Evolutionary conservation across 441 rosid species (phyloP), one percentile per base, ranked within the genome.

Genomic region (Croton laevigatus): DNA sequence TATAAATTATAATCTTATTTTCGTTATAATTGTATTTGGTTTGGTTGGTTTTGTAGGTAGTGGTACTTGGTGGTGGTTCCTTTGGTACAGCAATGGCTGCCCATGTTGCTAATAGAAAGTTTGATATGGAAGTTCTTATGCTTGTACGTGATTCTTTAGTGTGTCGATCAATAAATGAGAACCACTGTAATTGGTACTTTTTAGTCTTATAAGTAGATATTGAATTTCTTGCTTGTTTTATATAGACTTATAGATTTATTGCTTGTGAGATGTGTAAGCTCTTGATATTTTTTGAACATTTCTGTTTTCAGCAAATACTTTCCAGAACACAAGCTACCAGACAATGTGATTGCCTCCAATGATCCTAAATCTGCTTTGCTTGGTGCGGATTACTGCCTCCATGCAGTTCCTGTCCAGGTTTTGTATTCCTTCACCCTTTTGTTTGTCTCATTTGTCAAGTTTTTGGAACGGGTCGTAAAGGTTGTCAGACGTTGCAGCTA

Each of bases 1-100:
- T 27, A 27, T 27, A 27, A 27, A 2, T 27, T 27, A 27, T 27
- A 27, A 27, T 27, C 32, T 27, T 27, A 1, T 27, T 44, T 9
- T 51, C 22, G 17, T 23, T 75, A 23, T 51, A 70, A 23, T 34
- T 16, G 60, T 9, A 70, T 13, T 55, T 75, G 38, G 58, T 72
- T 61, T 27, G 1, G 55, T 9, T 48, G 8, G 62, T 52, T 34
- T 37, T 65, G 27, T 71, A 93, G 97, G 97, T 93, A 59, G 98
- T 88, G 73, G 98, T 93, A 76, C 90, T 93, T 69, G 97, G 98
- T 68, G 98, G 98, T 62, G 98, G 98, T 36, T 93, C 98, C 22
- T 93, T 93, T 80, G 98, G 93, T 72, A 93, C 97, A 0, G 97
- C 97, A 65, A 89, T 93, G 97, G 97, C 97, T 44, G 91, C 98